Conservation (phyloP, 768 basidiomycete species). For the Paxillus involutus region DNA sequence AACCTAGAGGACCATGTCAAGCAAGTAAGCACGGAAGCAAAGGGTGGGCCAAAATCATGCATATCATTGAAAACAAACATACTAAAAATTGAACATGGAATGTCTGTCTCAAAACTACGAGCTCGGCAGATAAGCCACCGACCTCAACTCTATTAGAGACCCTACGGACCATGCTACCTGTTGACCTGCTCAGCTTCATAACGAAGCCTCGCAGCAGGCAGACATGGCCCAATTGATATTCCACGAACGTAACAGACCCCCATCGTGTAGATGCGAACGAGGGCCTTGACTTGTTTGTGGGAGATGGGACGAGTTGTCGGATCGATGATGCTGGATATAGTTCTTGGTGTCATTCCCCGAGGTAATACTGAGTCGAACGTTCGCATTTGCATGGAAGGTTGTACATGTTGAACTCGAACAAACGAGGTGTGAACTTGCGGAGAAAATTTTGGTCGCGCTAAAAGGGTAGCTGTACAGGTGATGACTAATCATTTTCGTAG, state of each 20-base stretch:
- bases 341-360: too few relatives aligned
- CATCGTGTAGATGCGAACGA: constrained; percentile 40
- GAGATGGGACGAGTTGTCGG: constrained; percentile 6
- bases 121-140: constrained; percentile 35
- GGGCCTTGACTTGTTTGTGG: constrained; percentile 66
- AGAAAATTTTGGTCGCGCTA: not conserved
- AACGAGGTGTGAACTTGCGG: too few relatives aligned
- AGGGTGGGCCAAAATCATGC: too few relatives aligned
- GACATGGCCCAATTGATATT: constrained; percentile 45
- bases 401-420: not conserved
- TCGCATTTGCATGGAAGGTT: not conserved
- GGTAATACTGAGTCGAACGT: not conserved
- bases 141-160: constrained; percentile 68
- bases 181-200: constrained; percentile 50
- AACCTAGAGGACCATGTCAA: too few relatives aligned
- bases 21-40: not conserved
- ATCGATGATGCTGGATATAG: not conserved
- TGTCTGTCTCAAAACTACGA: constrained; percentile 76
- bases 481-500: constrained; percentile 26
- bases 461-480: constrained; percentile 12
- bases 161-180: constrained; percentile 40
- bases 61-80: not conserved
- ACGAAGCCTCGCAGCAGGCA: constrained; percentile 53
- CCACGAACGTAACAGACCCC: constrained; percentile 77
- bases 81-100: constrained; percentile 5